Evolutionary conservation across 768 basidiomycete species (phyloP), one percentile per base, ranked within the genome.

Genomic region (Collybiopsis confluens): DNA sequence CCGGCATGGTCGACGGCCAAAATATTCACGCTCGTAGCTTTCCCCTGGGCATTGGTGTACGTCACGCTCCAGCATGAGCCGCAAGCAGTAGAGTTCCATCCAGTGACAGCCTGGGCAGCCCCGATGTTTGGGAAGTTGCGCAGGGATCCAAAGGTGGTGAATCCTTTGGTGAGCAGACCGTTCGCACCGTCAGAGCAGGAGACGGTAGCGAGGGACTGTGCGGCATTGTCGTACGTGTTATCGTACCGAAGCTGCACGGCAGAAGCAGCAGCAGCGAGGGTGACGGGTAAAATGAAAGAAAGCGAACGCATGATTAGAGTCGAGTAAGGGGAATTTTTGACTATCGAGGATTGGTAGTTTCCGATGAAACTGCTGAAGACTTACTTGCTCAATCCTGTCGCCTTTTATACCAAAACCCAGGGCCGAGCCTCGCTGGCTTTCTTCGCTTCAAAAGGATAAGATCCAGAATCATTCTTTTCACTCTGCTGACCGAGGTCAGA

Each of bases 171-270:
- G 5, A 65, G 23, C 4, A 79, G 60, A 24, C 75, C 76, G 43
- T 73, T 60, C 26, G 62, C 55, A 13, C 76, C 75, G 47, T 69
- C 65, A 1, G 73, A 75, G 65, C 78, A 79, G 40, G 70, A 65
- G 38, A 76, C 69, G 7, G 21, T 57, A 38, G 49, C 45, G 43
- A 76, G 64, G 23, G 50, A 52, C 24, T 52, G 38, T 49, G 28
- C 52, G 18, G 33, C 37, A 37, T 52, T 43, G 35, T 52, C 57
- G 54, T 58, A 58, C 20, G 77, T 53, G 82, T 84, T 56, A 85
- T 84, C 8, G 86, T 85, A 46, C 81, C 86, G 51, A 84, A 88
- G 58, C 80, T 85, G 28, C 83, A 81, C 10, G 82, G 81, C 40
- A 77, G 82, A 4, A 80, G 78, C 28, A 78, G 81, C 35, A 65